phyloP scores from a whole-genome alignment of 257 asterid genomes.

The Nemophila menziesii region DNA sequence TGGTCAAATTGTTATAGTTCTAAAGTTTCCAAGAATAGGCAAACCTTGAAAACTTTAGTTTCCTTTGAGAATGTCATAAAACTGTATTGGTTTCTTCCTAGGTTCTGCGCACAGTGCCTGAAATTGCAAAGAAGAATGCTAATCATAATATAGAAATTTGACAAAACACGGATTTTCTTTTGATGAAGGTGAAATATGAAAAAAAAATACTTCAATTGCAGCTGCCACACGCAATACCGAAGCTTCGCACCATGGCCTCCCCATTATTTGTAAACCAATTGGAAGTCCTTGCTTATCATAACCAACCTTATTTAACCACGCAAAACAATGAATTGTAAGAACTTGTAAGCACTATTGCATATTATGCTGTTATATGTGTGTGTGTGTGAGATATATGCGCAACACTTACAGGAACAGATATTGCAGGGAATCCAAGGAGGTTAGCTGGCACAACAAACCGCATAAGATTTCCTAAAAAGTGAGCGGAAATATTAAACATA shows the following conservation, averaged over 20 bases:
- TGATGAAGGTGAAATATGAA: not conserved
- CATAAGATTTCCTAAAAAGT: constrained; percentile 67
- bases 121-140: not conserved
- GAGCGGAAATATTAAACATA: constrained; percentile 6
- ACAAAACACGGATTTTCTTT: not conserved
- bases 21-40: not conserved
- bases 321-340: not conserved
- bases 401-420: constrained; percentile 77
- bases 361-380: not conserved
- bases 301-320: constrained; percentile 45
- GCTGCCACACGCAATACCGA: constrained; percentile 79
- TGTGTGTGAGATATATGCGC: not conserved
- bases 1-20: not conserved
- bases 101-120: constrained; percentile 62
- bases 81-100: constrained; percentile 69
- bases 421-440: constrained; percentile 93
- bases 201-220: constrained; percentile 54
- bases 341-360: not conserved
- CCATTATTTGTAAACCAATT: constrained; percentile 79
- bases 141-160: not conserved
- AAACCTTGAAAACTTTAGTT: constrained; percentile 19
- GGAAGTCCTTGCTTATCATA: constrained; percentile 96
- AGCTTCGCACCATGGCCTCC: constrained; percentile 98
- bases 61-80: constrained; percentile 61
- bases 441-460: constrained; percentile 65